phyloP scores from a whole-genome alignment of 768 basidiomycete genomes.

The Psilocybe azurescens region DNA sequence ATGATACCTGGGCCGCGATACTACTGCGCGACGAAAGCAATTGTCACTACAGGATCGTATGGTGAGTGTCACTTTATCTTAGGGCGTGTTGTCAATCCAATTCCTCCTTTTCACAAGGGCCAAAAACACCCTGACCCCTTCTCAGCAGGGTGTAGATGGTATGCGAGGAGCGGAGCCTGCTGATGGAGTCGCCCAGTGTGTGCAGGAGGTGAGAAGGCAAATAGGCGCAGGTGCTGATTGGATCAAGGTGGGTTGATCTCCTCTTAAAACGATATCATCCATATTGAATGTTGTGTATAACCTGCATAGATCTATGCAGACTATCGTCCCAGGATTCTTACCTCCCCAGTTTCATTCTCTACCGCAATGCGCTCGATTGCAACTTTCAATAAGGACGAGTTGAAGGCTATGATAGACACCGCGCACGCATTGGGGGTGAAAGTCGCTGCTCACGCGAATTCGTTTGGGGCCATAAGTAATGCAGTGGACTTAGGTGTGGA shows the following conservation, averaged over 20 bases:
- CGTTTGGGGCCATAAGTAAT: conserved; percentile 33
- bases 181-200: conserved; percentile 61
- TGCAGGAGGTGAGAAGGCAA: conserved; percentile 61
- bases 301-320: conserved; percentile 56
- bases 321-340: conserved; percentile 56
- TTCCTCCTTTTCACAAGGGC: conserved; percentile 43
- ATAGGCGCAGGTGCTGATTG: conserved; percentile 71
- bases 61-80: conserved; percentile 38
- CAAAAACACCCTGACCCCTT: conserved; percentile 50
- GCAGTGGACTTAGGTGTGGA: conserved; percentile 49
- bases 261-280: conserved; percentile 6
- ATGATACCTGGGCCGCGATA: conserved; percentile 67
- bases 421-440: conserved; percentile 59
- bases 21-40: conserved; percentile 63
- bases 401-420: conserved; percentile 53
- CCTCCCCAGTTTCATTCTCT: conserved; percentile 43
- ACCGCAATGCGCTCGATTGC: conserved; percentile 37
- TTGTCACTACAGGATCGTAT: conserved; percentile 66
- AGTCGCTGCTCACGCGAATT: conserved; percentile 60
- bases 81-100: not conserved
- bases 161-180: conserved; percentile 62
- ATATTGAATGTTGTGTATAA: not conserved
- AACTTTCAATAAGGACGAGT: conserved; percentile 52
- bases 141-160: conserved; percentile 59
- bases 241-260: conserved; percentile 54